A percentile compares a stretch with the other conserved stretches of the same genome.
Conservation (phyloP, 1,284 basidiomycete species). For the Trichosporon sp. region DNA sequence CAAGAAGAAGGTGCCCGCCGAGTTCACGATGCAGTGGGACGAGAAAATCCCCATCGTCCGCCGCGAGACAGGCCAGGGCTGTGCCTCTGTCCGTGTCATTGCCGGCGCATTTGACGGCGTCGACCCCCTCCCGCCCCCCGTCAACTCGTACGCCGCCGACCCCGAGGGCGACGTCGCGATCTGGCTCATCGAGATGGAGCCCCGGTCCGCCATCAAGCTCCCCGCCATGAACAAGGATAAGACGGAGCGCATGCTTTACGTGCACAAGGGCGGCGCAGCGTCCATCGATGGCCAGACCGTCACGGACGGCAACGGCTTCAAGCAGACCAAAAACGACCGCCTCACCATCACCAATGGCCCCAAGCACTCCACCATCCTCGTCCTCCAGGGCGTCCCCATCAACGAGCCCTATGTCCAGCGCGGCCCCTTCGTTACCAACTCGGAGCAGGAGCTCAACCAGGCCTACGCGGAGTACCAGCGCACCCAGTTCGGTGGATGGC, state of each 20-base stretch:
- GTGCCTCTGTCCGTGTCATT: conserved; percentile 22
- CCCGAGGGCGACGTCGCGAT: conserved; percentile 25
- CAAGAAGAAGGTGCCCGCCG: conserved; percentile 26
- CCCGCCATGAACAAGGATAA: conserved; percentile 15
- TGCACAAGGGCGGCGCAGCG: conserved; percentile 26
- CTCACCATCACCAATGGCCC: conserved; percentile 22
- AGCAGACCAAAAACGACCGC: conserved; percentile 16
- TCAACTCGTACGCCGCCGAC: conserved; percentile 19
- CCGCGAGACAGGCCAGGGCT: conserved; percentile 7
- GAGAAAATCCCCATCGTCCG: conserved; percentile 27
- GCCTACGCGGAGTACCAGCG: conserved; percentile 30
- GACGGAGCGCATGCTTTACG: conserved; percentile 29
- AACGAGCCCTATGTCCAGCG: conserved; percentile 28
- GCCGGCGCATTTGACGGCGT: conserved; percentile 25
- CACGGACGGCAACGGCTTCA: neutral
- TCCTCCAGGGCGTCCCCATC: conserved; percentile 29
- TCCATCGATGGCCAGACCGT: conserved; percentile 21
- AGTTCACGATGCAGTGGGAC: conserved; percentile 33
- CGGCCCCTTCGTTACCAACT: conserved; percentile 33
- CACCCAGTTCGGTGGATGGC: conserved; percentile 30
- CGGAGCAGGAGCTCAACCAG: conserved; percentile 27
- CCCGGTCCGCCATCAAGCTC: conserved; percentile 20
- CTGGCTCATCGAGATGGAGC: conserved; percentile 28
- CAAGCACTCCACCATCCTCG: conserved; percentile 21
- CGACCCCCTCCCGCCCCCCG: conserved; percentile 22